Conservation (phyloP, 192 early-diverging fungal genomes). For the Coemansia sp. region DNA sequence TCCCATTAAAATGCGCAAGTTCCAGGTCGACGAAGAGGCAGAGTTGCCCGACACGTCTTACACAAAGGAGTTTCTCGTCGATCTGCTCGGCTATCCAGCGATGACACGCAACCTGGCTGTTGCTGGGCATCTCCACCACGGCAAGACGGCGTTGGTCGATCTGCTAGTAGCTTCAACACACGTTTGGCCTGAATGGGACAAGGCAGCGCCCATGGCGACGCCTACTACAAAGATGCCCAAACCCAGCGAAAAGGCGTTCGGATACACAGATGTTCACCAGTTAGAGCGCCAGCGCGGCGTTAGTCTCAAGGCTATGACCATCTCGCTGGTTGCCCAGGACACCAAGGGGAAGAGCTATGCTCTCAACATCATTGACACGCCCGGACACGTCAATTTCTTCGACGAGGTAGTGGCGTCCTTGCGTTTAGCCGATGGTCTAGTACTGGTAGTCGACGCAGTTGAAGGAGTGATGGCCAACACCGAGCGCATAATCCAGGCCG, state of each 20-base stretch:
- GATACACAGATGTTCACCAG: constrained; percentile 84
- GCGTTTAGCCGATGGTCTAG: constrained; percentile 87
- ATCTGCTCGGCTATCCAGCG: constrained; percentile 77
- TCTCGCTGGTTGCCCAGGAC: constrained; percentile 88
- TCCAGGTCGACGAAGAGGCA: constrained; percentile 81
- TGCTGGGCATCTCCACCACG: constrained; percentile 96
- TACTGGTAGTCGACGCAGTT: constrained; percentile 92
- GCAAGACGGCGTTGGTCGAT: constrained; percentile 94
- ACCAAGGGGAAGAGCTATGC: constrained; percentile 85
- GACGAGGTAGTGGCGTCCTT: constrained; percentile 90
- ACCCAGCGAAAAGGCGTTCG: constrained; percentile 37
- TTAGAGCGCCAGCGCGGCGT: constrained; percentile 89
- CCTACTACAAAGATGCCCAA: constrained; percentile 34
- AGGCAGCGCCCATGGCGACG: constrained; percentile 33
- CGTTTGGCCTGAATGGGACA: constrained; percentile 59
- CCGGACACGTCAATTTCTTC: constrained; percentile 94
- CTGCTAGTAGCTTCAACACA: constrained; percentile 92
- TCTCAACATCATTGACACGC: constrained; percentile 92
- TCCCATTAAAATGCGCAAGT: constrained; percentile 86
- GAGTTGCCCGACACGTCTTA: constrained; percentile 79
- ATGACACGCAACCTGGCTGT: constrained; percentile 88
- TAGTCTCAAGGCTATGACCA: constrained; percentile 92
- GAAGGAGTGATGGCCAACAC: constrained; percentile 98
- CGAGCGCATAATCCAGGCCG: constrained; percentile 80
- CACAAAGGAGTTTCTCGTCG: constrained; percentile 90